A percentile compares a stretch with the other conserved stretches of the same genome.
These are phyloP conservation scores for Saururus chinensis DNA, from an alignment of 164 flowering plant species.

Conservation along the genomic window DNA sequence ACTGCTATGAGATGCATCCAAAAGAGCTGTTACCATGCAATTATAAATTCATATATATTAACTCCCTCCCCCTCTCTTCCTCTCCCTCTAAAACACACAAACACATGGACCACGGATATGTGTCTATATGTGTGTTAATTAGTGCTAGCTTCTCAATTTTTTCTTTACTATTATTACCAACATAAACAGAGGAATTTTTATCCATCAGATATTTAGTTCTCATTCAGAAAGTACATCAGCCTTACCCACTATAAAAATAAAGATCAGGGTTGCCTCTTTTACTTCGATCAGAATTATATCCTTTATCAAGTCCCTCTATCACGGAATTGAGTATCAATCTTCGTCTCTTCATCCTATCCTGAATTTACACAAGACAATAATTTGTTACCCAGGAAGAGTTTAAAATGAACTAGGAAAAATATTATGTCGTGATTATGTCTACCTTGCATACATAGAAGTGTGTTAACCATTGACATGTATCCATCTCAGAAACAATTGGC, in stretches of 20 bases:
- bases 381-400: not conserved
- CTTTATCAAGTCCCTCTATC: constrained; percentile 33
- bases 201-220: not conserved
- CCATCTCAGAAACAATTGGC: constrained; percentile 8
- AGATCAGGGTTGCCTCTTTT: constrained; percentile 27
- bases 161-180: not conserved
- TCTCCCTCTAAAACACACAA: too few relatives aligned
- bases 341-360: constrained; percentile 46
- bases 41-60: too few relatives aligned
- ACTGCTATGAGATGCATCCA: too few relatives aligned
- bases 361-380: constrained; percentile 5
- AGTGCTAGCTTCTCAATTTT: too few relatives aligned
- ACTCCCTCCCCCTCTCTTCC: too few relatives aligned
- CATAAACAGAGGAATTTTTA: not conserved
- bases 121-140: too few relatives aligned
- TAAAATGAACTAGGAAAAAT: not conserved
- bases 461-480: constrained; percentile 65
- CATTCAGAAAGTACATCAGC: not conserved
- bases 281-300: constrained; percentile 13
- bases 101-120: too few relatives aligned
- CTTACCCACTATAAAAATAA: constrained; percentile 49
- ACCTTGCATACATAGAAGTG: constrained; percentile 81
- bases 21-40: too few relatives aligned
- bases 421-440: constrained; percentile 5
- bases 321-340: constrained; percentile 37